Conservation (phyloP, 2,329 filamentous ascomycete species). For the Botrytis medusae region DNA sequence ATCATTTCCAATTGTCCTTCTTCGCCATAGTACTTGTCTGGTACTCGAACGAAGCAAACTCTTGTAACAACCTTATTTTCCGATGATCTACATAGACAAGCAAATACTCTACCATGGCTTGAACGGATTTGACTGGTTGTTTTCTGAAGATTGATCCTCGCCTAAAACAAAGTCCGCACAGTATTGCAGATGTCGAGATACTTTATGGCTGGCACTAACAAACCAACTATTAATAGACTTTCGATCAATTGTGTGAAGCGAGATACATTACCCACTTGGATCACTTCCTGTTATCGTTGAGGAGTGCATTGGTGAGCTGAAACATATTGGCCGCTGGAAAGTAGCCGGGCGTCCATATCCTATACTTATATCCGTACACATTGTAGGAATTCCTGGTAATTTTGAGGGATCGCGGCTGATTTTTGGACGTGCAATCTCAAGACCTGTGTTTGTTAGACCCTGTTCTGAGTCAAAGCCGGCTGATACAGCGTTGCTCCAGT, state of each 20-base stretch:
- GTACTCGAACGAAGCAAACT: background rate
- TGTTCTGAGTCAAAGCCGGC: background rate
- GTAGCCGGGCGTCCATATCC: background rate
- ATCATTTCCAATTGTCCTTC: background rate
- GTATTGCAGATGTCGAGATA: background rate
- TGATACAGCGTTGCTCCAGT: background rate
- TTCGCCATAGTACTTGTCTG: background rate
- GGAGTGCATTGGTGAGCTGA: background rate
- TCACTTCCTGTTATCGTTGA: background rate
- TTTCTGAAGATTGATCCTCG: background rate
- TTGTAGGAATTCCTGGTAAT: background rate
- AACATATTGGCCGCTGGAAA: background rate
- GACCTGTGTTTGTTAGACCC: background rate
- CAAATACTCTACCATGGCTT: background rate
- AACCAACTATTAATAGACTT: background rate
- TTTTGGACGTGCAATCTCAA: background rate
- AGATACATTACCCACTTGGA: background rate
- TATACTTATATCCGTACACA: background rate
- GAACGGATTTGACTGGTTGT: background rate
- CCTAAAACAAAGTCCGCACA: background rate
- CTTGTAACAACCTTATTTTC: background rate
- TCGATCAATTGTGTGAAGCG: background rate
- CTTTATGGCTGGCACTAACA: background rate
- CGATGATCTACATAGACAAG: too few species aligned
- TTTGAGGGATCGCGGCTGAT: background rate